Percentiles rank a stretch among this genome's conserved stretches.
These are phyloP conservation scores for Mytilinidion resinicola DNA, from an alignment of 495 filamentous ascomycete species.

Conservation along the genomic window DNA sequence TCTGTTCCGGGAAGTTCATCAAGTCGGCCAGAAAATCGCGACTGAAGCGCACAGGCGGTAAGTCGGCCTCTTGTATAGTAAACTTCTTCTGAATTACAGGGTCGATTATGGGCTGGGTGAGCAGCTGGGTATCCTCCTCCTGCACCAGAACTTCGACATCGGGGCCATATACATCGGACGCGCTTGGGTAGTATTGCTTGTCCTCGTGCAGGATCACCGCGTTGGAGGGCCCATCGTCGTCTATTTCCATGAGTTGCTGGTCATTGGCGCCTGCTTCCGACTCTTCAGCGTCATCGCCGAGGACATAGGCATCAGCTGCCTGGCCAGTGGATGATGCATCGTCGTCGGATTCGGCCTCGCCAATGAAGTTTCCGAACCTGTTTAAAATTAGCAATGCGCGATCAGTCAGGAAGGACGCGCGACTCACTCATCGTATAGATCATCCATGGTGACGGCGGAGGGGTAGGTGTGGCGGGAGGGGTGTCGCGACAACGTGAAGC, in stretches of 20 bases:
- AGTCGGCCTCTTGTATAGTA: slow-evolving; percentile 80
- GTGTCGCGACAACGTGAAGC: neutral
- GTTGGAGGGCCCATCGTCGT: slow-evolving; percentile 91
- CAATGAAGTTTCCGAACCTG: slow-evolving; percentile 94
- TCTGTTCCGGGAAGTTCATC: slow-evolving; percentile 91
- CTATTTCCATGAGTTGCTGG: slow-evolving; percentile 91
- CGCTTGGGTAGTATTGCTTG: slow-evolving; percentile 98
- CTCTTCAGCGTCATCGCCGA: slow-evolving; percentile 65
- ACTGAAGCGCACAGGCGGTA: slow-evolving; percentile 80
- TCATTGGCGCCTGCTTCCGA: slow-evolving; percentile 53
- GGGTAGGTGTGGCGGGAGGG: neutral
- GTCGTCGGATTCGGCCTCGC: slow-evolving; percentile 84
- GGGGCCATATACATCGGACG: slow-evolving; percentile 86
- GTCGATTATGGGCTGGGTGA: slow-evolving; percentile 87
- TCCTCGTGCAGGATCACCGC: slow-evolving; percentile 96
- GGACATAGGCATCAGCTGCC: slow-evolving; percentile 66
- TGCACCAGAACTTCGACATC: slow-evolving; percentile 94
- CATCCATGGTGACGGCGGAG: slow-evolving; percentile 33
- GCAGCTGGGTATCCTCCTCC: slow-evolving; percentile 91
- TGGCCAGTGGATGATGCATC: slow-evolving; percentile 65
- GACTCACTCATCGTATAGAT: slow-evolving; percentile 39
- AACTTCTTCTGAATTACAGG: slow-evolving; percentile 94
- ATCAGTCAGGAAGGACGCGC: neutral
- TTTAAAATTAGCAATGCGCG: neutral
- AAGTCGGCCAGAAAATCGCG: slow-evolving; percentile 92